phyloP scores from a whole-genome alignment of 495 filamentous ascomycete species.

The Echria macrotheca region DNA sequence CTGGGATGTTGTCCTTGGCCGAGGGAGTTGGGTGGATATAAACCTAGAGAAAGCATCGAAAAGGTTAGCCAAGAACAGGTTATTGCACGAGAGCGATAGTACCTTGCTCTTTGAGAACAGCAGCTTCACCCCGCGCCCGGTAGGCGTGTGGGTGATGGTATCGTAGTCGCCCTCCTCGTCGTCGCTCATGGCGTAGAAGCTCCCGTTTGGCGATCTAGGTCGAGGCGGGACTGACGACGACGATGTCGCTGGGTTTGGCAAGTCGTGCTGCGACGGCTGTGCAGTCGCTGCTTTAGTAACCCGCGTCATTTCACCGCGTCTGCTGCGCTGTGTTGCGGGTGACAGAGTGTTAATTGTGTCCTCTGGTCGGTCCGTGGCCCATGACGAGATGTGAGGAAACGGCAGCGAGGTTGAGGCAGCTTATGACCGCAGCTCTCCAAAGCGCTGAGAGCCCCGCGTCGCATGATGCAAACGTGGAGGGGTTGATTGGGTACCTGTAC shows the following conservation, averaged over 20 bases:
- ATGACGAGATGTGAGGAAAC: too few relatives aligned
- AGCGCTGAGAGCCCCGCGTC: constrained; percentile 12
- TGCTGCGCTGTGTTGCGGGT: too few relatives aligned
- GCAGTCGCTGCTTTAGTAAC: constrained; percentile 21
- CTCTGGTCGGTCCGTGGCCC: too few relatives aligned
- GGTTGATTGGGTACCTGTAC: neutral
- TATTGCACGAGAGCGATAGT: too few relatives aligned
- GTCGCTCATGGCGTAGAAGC: constrained; percentile 95
- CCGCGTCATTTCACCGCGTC: constrained; percentile 24
- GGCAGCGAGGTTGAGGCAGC: too few relatives aligned
- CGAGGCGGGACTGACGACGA: constrained; percentile 19
- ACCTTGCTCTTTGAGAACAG: constrained; percentile 96
- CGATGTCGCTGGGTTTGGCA: constrained; percentile 1
- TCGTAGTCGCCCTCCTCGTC: constrained; percentile 94
- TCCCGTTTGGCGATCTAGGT: constrained; percentile 71
- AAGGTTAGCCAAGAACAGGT: constrained; percentile 22
- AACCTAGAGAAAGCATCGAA: constrained; percentile 51
- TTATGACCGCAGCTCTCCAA: too few relatives aligned
- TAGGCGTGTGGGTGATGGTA: constrained; percentile 79
- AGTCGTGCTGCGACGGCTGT: neutral
- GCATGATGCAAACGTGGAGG: constrained; percentile 13
- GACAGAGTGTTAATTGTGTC: too few relatives aligned
- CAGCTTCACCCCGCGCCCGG: constrained; percentile 86
- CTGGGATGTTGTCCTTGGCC: constrained; percentile 92
- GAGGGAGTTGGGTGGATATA: constrained; percentile 96